Conservation (phyloP, 2,329 filamentous ascomycete species). For the Eutypella sp. region DNA sequence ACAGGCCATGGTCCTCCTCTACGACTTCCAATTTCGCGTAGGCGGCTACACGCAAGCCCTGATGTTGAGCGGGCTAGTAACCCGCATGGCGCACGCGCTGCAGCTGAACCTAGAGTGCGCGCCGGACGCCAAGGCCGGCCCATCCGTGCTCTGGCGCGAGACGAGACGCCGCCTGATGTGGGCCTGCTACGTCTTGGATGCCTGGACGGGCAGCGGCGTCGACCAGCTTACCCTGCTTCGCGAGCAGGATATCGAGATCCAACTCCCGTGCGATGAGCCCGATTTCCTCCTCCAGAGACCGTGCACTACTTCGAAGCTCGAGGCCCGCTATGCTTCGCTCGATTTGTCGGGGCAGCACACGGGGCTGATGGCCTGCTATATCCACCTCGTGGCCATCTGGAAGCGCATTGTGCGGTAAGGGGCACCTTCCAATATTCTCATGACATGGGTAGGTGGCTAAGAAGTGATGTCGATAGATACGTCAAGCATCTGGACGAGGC, state of each 20-base stretch:
- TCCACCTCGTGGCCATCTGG: background rate
- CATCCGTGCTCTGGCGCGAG: background rate
- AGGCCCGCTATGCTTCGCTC: background rate
- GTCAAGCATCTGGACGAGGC: background rate
- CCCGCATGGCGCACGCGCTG: slow-evolving; percentile 37
- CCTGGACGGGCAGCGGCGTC: background rate
- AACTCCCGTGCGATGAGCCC: background rate
- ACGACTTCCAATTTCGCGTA: slow-evolving; percentile 35
- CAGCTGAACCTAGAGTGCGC: slow-evolving; percentile 32
- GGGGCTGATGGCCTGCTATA: background rate
- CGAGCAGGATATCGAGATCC: background rate
- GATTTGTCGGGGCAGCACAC: background rate
- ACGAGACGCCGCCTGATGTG: background rate
- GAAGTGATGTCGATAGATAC: background rate
- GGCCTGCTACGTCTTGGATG: background rate
- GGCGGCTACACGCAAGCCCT: slow-evolving; percentile 36
- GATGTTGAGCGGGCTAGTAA: slow-evolving; percentile 36
- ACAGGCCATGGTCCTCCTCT: slow-evolving; percentile 28
- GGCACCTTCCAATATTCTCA: too few relatives aligned
- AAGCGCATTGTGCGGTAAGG: background rate
- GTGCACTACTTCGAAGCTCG: background rate
- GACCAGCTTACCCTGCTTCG: background rate
- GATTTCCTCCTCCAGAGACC: background rate
- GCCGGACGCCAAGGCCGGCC: background rate
- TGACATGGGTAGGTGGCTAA: background rate